Evolutionary conservation across 73 alveolate genomes (phyloP).

Genomic region (Paramecium caudatum): DNA sequence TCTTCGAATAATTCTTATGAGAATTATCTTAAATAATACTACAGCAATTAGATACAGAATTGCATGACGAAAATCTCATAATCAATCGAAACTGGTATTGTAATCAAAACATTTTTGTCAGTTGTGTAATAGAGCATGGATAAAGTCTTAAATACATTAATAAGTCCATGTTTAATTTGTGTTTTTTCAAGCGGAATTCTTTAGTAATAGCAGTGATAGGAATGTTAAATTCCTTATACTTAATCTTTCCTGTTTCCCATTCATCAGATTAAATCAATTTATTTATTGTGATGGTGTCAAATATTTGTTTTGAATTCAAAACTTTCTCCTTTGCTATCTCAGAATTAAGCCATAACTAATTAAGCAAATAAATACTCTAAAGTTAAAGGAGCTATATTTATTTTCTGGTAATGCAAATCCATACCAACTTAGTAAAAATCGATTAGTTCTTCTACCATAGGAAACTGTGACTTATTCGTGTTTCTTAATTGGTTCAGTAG

Average conservation of each 20-base stretch:
- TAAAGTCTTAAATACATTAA: slow-evolving; percentile 73
- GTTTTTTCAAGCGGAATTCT: slow-evolving; percentile 69
- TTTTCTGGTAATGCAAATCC: slow-evolving; percentile 71
- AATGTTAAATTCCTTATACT: slow-evolving; percentile 22
- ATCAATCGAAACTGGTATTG: slow-evolving; percentile 69
- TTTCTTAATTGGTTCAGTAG: slow-evolving; percentile 37
- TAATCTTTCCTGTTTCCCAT: slow-evolving; percentile 61
- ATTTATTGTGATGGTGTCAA: slow-evolving; percentile 63
- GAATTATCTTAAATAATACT: slow-evolving; percentile 29
- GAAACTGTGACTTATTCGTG: slow-evolving; percentile 58
- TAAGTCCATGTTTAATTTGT: slow-evolving; percentile 60
- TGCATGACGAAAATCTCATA: slow-evolving; percentile 71
- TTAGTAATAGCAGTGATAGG: slow-evolving; percentile 61
- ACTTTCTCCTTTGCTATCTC: slow-evolving; percentile 25
- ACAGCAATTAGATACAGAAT: slow-evolving; percentile 56
- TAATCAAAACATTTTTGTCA: slow-evolving; percentile 23
- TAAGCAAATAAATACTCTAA: slow-evolving; percentile 60
- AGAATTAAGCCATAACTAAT: slow-evolving; percentile 71
- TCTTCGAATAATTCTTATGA: neutral
- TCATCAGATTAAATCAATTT: slow-evolving; percentile 46
- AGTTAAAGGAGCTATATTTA: slow-evolving; percentile 65
- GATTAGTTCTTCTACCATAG: slow-evolving; percentile 73
- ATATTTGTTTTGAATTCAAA: neutral
- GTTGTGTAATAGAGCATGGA: slow-evolving; percentile 63
- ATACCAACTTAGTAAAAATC: slow-evolving; percentile 75